Evolutionary conservation across 2,329 filamentous ascomycete genomes (phyloP), one percentile per base, ranked within the genome.

Genomic region (Ascochyta viciae-villosae): DNA sequence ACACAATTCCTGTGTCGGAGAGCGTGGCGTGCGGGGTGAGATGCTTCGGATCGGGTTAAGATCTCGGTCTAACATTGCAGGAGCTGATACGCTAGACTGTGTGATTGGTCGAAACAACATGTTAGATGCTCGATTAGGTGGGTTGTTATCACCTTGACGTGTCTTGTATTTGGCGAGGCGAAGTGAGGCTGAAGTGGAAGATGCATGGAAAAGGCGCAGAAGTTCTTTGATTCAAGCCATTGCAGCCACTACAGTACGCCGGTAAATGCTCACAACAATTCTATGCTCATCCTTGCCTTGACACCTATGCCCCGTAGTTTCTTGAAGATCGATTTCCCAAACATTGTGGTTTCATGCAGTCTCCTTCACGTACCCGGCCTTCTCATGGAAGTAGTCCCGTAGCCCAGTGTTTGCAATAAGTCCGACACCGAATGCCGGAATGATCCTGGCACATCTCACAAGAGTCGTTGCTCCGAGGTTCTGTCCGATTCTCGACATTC

Each of bases 351-450:
- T 8, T 38, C 29, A 50, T 7, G 13, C 23, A 26, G 15, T 39
- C 43, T 48, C 47, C 26, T 50, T 42, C 1, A 42, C 35, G 31
- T 43, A 34, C 24, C 46, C 53, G 19, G 45, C 43, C 33, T 57
- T 54, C 13, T 33, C 33, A 55, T 66, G 58, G 33, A 70, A 66
- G 41, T n/a, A 66, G 3, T 54, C 42, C 19, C 67, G 54, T 54
- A 68, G 42, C 19, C 62, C 62, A 6, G 60, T 67, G 45, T 71
- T 72, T 13, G 62, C 58, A 31, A 71, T 58, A 3, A 63, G 59
- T 9, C 68, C 69, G 12, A 71, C 58, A 8, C 67, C 67, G 58
- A 72, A 71, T 4, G 68, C 69, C 22, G 70, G 69, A 34, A 72
- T 48, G 27, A 73, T 70, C 31, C 69, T 65, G 37, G 63, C 59